These are phyloP conservation scores for Pyronema omphalodes DNA, from an alignment of 495 filamentous ascomycete species.

Conservation along the genomic window DNA sequence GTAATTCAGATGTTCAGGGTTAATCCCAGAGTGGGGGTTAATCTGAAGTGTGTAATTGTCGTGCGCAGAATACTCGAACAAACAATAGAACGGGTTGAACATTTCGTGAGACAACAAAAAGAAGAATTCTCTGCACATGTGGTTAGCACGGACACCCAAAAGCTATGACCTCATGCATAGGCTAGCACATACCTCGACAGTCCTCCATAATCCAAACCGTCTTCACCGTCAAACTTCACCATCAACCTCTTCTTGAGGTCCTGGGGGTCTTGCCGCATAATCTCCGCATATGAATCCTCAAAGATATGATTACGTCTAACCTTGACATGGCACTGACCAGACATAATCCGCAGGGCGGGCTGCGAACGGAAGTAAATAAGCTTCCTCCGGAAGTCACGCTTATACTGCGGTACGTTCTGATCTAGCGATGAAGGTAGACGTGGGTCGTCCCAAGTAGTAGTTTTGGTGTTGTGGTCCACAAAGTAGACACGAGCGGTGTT, in stretches of 20 bases:
- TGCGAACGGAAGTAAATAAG: constrained; percentile 98
- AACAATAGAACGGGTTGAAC: constrained; percentile 99
- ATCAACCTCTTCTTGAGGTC: constrained; percentile 96
- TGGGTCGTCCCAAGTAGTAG: constrained; percentile 98
- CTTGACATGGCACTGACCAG: constrained; percentile 95
- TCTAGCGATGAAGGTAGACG: constrained; percentile 87
- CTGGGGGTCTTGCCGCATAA: constrained; percentile 88
- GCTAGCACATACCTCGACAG: constrained; percentile 48
- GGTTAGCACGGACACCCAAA: constrained; percentile 18
- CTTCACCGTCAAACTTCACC: constrained; percentile 99
- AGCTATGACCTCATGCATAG: background rate
- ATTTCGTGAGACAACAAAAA: constrained; percentile 99
- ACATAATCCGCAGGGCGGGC: constrained; percentile 82
- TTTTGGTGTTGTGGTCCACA: constrained; percentile 98
- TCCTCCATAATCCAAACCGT: constrained; percentile 94
- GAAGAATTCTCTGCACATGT: constrained; percentile 70
- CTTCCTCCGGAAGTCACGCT: constrained; percentile 94
- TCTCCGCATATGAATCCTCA: constrained; percentile 95
- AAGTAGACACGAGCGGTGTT: constrained; percentile 97
- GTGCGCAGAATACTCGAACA: constrained; percentile 98
- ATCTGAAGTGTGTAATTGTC: constrained; percentile 99
- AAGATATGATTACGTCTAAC: constrained; percentile 93
- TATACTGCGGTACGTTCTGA: constrained; percentile 97
- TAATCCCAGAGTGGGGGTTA: constrained; percentile 98
- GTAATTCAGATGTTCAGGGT: constrained; percentile 97